phyloP scores from a whole-genome alignment of 352 stramenopile genomes.

The Phytophthora hibernalis region DNA sequence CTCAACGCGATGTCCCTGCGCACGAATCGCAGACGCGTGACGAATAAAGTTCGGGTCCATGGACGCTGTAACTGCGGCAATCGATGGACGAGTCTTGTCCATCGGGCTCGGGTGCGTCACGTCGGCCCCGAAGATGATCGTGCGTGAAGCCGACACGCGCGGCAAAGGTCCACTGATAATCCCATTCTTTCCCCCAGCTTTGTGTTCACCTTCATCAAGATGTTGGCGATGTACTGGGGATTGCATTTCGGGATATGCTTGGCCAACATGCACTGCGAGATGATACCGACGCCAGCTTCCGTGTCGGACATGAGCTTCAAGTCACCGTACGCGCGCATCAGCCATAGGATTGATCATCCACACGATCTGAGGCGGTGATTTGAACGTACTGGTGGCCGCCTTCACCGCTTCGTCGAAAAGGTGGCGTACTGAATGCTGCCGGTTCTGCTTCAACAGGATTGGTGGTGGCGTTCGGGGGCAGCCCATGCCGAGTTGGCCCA shows the following conservation, averaged over 20 bases:
- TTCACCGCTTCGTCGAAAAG: conserved; percentile 54
- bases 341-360: conserved; percentile 65
- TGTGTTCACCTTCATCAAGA: conserved; percentile 82
- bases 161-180: conserved; percentile 54
- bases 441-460: conserved; percentile 49
- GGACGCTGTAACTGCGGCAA: conserved; percentile 85
- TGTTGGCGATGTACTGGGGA: conserved; percentile 76
- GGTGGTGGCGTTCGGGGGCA: conserved; percentile 41
- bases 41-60: conserved; percentile 79
- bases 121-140: conserved; percentile 87
- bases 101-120: conserved; percentile 84
- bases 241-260: conserved; percentile 72
- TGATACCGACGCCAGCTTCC: conserved; percentile 60
- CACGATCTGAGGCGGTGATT: conserved; percentile 47
- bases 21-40: conserved; percentile 68
- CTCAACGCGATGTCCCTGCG: conserved; percentile 83
- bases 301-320: conserved; percentile 80
- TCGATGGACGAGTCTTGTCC: conserved; percentile 74
- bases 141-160: conserved; percentile 53
- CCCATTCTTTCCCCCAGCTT: conserved; percentile 79
- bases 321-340: conserved; percentile 68
- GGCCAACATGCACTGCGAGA: conserved; percentile 80
- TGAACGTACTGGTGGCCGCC: conserved; percentile 40
- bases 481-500: conserved; percentile 66
- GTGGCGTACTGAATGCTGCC: conserved; percentile 41